Base-by-base conservation (phyloP, 1,139 yeast genomes). In the Candida neerlandica region DNA sequence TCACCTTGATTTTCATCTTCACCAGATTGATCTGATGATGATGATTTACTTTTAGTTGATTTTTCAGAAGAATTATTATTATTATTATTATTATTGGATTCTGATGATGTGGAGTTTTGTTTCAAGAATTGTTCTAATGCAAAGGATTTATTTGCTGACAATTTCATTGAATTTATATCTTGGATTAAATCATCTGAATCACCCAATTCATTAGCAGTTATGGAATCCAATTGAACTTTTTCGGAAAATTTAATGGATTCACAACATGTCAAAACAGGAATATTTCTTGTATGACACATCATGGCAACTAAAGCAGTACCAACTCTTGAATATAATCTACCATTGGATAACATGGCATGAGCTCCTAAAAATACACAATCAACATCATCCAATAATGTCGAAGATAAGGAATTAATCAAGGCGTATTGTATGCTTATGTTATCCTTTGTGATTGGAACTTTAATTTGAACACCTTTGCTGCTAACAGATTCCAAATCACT, bases 321-420 rank as follows among this genome's bases (percentile, higher is more conserved):
- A 15, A 91, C 97, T 55, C 99, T 80, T 1, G 97, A 88, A 64
- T 89, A 91, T 51, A 95, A 77, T 65, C 92, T 83, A 1, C 99
- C 99, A 64, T 95, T 95, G 12, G 97, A 90, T 51, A 94, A 77
- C 89, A 95, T 92, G 34, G 98, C 96, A 65, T 94, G 98, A 0
- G 99, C 99, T 10, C 99, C 99, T 40, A 95, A 74, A 66, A 95
- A 87, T 5, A 94, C 96, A 56, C 89, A 87, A 59, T 94, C 95
- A 26, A 94, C 95, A 48, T 74, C 78, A 57, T 88, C 90, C 56
- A 85, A 82, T 56, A 92, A 78, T 10, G 91, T 86, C 11, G 95
- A 83, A 4, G 94, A 82, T 45, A 95, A 75, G 9, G 96, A 87
- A 48, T 86, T 86, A 54, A 94, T 82, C 57, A 91, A 72, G 30